Percentiles rank a stretch among this genome's conserved stretches.
phyloP scores from a whole-genome alignment of 2,329 filamentous ascomycete species.

The Penicillium concentricum region DNA sequence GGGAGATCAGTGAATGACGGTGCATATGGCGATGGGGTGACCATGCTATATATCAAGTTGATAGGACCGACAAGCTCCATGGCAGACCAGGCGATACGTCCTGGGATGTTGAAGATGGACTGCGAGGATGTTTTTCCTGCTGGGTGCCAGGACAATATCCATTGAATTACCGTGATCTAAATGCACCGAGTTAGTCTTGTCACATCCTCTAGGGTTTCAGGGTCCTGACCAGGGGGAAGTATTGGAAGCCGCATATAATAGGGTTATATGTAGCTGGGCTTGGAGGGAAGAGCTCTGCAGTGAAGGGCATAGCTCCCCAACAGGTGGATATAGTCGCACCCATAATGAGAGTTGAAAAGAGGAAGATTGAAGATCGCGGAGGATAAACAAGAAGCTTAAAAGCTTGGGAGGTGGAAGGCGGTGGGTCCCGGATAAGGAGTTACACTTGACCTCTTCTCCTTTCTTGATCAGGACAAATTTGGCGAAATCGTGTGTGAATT shows the following conservation, averaged over 20 bases:
- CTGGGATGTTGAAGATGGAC: constrained; percentile 80
- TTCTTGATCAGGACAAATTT: too few species aligned
- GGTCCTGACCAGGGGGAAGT: constrained; percentile 43
- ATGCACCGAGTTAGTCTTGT: constrained; percentile 14
- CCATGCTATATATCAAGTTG: constrained; percentile 74
- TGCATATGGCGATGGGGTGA: constrained; percentile 60
- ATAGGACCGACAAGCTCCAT: constrained; percentile 84
- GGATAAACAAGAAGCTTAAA: constrained; percentile 1
- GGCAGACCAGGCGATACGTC: constrained; percentile 78
- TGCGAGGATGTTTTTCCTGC: constrained; percentile 84
- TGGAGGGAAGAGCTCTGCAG: constrained; percentile 37
- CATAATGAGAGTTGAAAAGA: constrained; percentile 17
- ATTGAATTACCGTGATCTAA: constrained; percentile 72
- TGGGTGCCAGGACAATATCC: constrained; percentile 75
- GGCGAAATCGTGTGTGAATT: not conserved
- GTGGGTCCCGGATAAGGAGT: not conserved
- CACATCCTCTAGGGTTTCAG: not conserved
- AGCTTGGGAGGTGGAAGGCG: constrained; percentile 9
- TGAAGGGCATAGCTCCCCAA: constrained; percentile 25
- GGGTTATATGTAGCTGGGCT: constrained; percentile 41
- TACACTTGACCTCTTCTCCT: not conserved
- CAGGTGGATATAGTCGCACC: constrained; percentile 23
- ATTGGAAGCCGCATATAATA: constrained; percentile 41
- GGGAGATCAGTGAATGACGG: constrained; percentile 30
- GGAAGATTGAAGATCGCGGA: not conserved